phyloP scores from a whole-genome alignment of 106 monocot genomes.

The Vanilla planifolia region DNA sequence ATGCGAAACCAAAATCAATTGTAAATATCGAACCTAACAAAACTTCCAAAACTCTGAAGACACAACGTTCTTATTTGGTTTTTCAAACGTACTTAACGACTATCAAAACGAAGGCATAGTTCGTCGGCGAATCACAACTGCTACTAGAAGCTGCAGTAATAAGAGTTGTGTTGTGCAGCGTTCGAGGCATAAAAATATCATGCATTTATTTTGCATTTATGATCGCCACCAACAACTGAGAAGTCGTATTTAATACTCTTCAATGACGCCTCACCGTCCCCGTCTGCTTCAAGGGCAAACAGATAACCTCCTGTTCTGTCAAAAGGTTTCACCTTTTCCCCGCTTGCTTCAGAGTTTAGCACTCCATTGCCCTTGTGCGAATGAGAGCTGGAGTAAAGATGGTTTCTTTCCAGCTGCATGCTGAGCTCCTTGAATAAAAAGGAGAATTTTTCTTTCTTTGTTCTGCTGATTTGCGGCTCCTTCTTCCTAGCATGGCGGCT shows the following conservation, averaged over 20 bases:
- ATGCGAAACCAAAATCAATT: no score
- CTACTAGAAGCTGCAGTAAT: no score
- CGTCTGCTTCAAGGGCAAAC: not conserved
- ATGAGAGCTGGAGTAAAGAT: constrained; percentile 6
- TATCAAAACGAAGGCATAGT: no score
- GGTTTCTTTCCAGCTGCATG: not conserved
- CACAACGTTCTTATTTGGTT: no score
- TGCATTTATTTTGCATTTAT: constrained; percentile 59
- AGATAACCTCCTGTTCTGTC: no score
- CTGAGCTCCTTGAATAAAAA: not conserved
- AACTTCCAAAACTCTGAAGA: no score
- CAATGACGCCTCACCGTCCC: constrained; percentile 16
- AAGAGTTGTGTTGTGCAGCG: no score
- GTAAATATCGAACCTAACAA: no score
- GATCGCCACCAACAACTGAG: constrained; percentile 42
- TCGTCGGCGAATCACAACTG: no score
- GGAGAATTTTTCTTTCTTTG: not conserved
- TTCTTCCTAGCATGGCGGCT: not conserved
- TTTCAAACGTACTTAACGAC: no score
- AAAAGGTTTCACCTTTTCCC: no score
- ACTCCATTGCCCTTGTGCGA: not conserved
- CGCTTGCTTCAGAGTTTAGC: no score
- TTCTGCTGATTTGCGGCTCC: not conserved
- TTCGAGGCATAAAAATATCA: constrained; percentile 46
- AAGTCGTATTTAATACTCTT: constrained; percentile 48